These are phyloP conservation scores for Neurospora tetrasperma DNA, from an alignment of 495 filamentous ascomycete genomes.

Conservation along the genomic window DNA sequence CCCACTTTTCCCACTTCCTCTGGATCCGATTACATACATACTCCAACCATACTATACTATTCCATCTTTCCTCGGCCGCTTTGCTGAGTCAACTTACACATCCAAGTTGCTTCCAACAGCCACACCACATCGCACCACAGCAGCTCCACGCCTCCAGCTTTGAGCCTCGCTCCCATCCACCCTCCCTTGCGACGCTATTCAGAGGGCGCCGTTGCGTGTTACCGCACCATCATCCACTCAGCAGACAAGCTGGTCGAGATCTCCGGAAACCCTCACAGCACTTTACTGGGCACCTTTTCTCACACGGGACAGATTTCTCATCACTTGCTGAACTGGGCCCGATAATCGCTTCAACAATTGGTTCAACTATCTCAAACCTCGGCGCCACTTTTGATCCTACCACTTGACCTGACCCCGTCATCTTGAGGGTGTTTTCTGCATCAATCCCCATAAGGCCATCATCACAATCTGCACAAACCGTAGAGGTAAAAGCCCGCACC, in stretches of 20 bases:
- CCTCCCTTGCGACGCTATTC: not conserved
- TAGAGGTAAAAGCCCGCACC: not conserved
- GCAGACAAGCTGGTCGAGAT: not conserved
- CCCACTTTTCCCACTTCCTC: not conserved
- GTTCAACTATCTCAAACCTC: no score
- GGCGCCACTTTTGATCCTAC: not conserved
- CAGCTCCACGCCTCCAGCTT: not conserved
- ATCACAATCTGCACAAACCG: not conserved
- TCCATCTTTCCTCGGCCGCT: not conserved
- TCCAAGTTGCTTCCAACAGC: not conserved
- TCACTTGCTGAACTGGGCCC: not conserved
- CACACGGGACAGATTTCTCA: not conserved
- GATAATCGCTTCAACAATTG: not conserved
- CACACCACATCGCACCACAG: not conserved
- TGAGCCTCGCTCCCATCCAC: not conserved
- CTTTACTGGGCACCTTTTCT: not conserved
- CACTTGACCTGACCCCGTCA: not conserved
- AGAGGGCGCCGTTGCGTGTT: not conserved
- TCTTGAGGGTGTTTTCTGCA: not conserved
- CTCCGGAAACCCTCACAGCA: not conserved
- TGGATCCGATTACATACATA: not conserved
- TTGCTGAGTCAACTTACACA: constrained; percentile 1
- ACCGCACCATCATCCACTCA: not conserved
- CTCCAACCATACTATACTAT: not conserved
- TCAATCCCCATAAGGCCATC: not conserved